These are phyloP conservation scores for Debaryomycetaceae sp. DNA, from an alignment of 1,139 yeast species.

Conservation along the genomic window DNA sequence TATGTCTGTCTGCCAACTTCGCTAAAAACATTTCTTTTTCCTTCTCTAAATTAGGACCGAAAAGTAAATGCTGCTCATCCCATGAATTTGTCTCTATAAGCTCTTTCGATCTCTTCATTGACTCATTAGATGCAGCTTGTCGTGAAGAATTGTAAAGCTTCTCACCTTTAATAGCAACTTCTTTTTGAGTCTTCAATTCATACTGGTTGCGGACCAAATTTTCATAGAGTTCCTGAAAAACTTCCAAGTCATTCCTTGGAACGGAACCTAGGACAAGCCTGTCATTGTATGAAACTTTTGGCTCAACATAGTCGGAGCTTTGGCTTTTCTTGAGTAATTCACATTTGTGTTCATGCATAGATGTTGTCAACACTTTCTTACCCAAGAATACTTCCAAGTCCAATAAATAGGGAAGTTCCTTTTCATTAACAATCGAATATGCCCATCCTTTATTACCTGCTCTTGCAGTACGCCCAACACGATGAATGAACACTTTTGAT, in stretches of 20 bases:
- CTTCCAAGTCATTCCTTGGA: slow-evolving; percentile 72
- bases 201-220: slow-evolving; percentile 60
- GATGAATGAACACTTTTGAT: slow-evolving; percentile 89
- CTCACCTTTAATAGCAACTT: slow-evolving; percentile 85
- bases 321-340: slow-evolving; percentile 47
- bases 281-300: slow-evolving; percentile 67
- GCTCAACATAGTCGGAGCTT: slow-evolving; percentile 41
- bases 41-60: slow-evolving; percentile 68
- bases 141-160: slow-evolving; percentile 82
- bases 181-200: slow-evolving; percentile 63
- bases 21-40: slow-evolving; percentile 75
- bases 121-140: slow-evolving; percentile 80
- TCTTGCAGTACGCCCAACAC: slow-evolving; percentile 99
- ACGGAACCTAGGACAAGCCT: slow-evolving; percentile 80
- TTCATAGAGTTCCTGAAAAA: slow-evolving; percentile 68
- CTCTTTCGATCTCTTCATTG: slow-evolving; percentile 81
- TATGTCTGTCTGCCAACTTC: slow-evolving; percentile 61
- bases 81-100: slow-evolving; percentile 68
- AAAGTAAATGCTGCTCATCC: slow-evolving; percentile 82
- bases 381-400: slow-evolving; percentile 92
- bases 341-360: slow-evolving; percentile 63
- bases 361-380: slow-evolving; percentile 66
- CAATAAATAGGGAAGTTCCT: slow-evolving; percentile 83
- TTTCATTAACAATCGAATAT: slow-evolving; percentile 79
- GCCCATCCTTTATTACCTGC: slow-evolving; percentile 99